Percentiles rank a stretch among this genome's conserved stretches.
These are phyloP conservation scores for Medicago ruthenica DNA, from an alignment of 306 rosid genomes.

Conservation along the genomic window DNA sequence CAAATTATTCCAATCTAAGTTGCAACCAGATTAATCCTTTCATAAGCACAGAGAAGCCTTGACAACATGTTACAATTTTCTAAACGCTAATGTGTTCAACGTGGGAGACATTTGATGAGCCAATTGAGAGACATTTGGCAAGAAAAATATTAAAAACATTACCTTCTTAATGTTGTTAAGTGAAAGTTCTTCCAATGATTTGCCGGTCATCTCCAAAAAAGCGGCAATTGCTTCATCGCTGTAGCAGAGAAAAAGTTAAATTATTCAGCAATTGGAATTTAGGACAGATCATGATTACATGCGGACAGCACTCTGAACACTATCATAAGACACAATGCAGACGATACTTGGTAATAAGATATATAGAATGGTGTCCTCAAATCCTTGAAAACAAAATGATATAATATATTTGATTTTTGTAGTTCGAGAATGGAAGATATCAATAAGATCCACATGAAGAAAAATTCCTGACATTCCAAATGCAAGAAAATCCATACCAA, in stretches of 20 bases:
- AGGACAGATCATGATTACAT: slow-evolving; percentile 17
- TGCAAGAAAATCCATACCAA: too few relatives aligned
- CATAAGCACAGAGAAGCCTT: too few relatives aligned
- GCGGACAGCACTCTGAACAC: not conserved
- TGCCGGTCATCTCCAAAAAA: slow-evolving; percentile 67
- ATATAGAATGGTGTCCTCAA: too few relatives aligned
- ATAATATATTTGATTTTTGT: too few relatives aligned
- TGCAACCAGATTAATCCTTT: too few relatives aligned
- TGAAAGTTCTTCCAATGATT: slow-evolving; percentile 68
- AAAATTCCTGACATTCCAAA: too few relatives aligned
- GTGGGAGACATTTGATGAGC: too few relatives aligned
- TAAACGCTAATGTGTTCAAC: too few relatives aligned
- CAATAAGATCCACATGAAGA: not conserved
- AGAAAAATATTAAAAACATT: slow-evolving; percentile 28
- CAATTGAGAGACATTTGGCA: not conserved
- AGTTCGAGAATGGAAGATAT: not conserved
- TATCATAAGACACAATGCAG: too few relatives aligned
- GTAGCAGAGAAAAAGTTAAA: slow-evolving; percentile 32
- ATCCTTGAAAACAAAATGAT: too few relatives aligned
- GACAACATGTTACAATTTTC: slow-evolving; percentile 5
- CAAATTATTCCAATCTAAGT: too few relatives aligned
- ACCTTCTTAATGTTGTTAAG: slow-evolving; percentile 77
- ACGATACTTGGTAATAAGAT: too few relatives aligned
- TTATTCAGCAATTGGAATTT: slow-evolving; percentile 13
- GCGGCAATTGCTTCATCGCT: slow-evolving; percentile 94